Percentiles rank a stretch among this genome's conserved stretches.
Conservation (phyloP, 2,329 filamentous ascomycete genomes). For the Chaetomiaceae sp. region DNA sequence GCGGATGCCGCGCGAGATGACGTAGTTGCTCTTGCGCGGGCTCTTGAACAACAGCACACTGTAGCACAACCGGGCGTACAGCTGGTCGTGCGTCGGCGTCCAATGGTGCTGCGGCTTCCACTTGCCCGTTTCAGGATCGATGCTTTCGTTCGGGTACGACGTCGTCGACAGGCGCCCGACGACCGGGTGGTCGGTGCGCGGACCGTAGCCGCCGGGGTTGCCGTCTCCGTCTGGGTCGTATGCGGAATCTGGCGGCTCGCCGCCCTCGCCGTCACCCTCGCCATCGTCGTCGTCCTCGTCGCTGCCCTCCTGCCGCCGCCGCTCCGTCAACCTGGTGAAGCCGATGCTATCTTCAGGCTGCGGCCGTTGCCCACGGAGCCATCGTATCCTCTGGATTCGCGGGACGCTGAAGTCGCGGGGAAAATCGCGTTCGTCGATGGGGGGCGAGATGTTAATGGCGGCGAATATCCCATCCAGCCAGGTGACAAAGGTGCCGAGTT, state of each 20-base stretch:
- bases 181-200: constrained; percentile 20
- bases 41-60: constrained; percentile 51
- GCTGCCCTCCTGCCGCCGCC: constrained; percentile 12
- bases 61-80: constrained; percentile 56
- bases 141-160: constrained; percentile 39
- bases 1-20: constrained; percentile 50
- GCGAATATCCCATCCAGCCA: constrained; percentile 65
- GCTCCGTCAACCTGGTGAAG: constrained; percentile 21
- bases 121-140: constrained; percentile 46
- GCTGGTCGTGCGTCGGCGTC: constrained; percentile 50
- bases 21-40: constrained; percentile 52
- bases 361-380: constrained; percentile 37
- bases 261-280: constrained; percentile 12
- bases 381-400: constrained; percentile 47
- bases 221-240: constrained; percentile 14
- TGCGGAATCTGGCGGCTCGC: constrained; percentile 20
- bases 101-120: constrained; percentile 51
- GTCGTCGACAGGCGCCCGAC: constrained; percentile 39
- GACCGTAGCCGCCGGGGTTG: constrained; percentile 8
- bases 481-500: constrained; percentile 58
- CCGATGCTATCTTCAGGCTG: constrained; percentile 23
- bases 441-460: constrained; percentile 65
- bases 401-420: constrained; percentile 57
- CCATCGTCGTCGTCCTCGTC: constrained; percentile 14
- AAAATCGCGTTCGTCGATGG: constrained; percentile 64